These are phyloP conservation scores for Aspergillus biplanus DNA, from an alignment of 495 filamentous ascomycete species.

Conservation along the genomic window DNA sequence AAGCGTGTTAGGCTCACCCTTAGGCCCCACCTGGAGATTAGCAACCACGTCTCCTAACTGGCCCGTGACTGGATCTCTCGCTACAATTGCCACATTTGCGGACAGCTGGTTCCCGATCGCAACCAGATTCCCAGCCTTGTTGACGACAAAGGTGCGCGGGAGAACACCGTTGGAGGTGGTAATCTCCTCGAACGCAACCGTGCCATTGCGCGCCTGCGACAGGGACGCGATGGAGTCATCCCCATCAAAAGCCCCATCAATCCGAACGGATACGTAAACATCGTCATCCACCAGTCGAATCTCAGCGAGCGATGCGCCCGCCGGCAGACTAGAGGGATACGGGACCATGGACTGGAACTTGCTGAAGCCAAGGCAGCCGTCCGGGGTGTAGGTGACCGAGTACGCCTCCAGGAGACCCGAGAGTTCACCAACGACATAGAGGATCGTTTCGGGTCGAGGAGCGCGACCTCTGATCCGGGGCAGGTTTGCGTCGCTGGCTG, in stretches of 20 bases:
- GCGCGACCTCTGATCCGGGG: no score
- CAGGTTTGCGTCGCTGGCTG: constrained; percentile 11
- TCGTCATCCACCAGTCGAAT: constrained; percentile 32
- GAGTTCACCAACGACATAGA: constrained; percentile 70
- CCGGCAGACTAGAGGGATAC: constrained; percentile 34
- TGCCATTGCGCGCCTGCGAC: constrained; percentile 46
- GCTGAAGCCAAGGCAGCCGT: constrained; percentile 46
- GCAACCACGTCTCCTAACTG: constrained; percentile 54
- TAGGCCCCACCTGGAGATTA: constrained; percentile 41
- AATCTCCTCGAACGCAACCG: constrained; percentile 52
- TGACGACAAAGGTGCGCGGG: constrained; percentile 70
- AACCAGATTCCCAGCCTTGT: constrained; percentile 60
- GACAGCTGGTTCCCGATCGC: constrained; percentile 66
- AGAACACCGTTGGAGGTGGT: constrained; percentile 59
- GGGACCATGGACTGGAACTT: constrained; percentile 38
- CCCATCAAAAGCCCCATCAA: constrained; percentile 39
- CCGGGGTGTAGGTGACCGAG: constrained; percentile 55
- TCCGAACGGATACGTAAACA: constrained; percentile 50
- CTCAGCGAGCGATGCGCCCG: constrained; percentile 41
- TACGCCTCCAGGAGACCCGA: constrained; percentile 60
- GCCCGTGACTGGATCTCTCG: constrained; percentile 59
- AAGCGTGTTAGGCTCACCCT: constrained; percentile 42
- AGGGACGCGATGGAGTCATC: constrained; percentile 42
- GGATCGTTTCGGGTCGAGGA: constrained; percentile 38
- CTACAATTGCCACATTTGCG: constrained; percentile 61